Base-by-base conservation (phyloP, 352 stramenopile genomes). In the Phytophthora pluvialis region DNA sequence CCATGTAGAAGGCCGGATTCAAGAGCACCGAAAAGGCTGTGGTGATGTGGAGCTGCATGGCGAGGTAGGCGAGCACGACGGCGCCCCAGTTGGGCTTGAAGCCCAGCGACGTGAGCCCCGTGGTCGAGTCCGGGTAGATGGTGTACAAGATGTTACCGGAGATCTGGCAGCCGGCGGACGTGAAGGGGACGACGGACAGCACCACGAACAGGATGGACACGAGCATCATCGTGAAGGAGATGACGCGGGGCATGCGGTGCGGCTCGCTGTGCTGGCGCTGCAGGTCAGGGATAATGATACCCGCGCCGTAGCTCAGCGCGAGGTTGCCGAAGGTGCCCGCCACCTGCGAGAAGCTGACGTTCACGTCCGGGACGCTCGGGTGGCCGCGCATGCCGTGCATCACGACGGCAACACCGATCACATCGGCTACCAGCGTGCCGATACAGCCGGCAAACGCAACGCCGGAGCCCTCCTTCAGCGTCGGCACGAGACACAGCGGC, bases 81-180 rank as follows among this genome's bases (percentile, higher is more conserved):
- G 64, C 64, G 9, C 64, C 64, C 64, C 64, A 72, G 50, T 72
- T 60, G 10, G 64, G 64, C 43, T 58, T 46, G 45, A 82, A 82
- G 12, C 74, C 75, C 33, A 84, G 60, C 5, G 67, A 70, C 11
- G 70, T 69, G 6, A 82, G 55, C 0, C 70, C 74, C 2, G 70
- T 78, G 35, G 40, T 68, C 11, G 77, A 60, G 21, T 70, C 59
- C 16, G 73, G 78, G 56, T 81, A 83, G 44, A 75, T 73, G 18
- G 65, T 73, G 65, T 83, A 88, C 29, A 88, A 65, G 29, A 88
- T 64, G 64, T 87, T 87, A 48, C 77, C 73, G 18, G 77, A 76
- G 56, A 86, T 83, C 68, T 87, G 78, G 64, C 78, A 86, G 9
- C 78, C 78, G 4, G 81, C 69, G 1, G 69, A 76, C 26, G 72